Evolutionary conservation across 2,329 filamentous ascomycete genomes (phyloP).

Genomic region (Fusarium protoensiforme): DNA sequence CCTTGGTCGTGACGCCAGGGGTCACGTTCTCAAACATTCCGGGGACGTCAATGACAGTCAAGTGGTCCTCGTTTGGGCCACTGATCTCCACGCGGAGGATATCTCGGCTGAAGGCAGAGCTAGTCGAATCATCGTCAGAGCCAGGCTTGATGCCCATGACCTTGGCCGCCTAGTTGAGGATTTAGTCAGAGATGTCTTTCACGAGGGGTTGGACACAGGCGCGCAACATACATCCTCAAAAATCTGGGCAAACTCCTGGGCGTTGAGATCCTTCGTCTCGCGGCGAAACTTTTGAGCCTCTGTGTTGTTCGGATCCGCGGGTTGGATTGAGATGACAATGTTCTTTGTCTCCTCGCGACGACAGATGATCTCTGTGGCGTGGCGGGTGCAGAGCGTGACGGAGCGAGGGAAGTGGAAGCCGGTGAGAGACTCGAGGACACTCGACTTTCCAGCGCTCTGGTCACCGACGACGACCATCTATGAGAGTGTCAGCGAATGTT

Average conservation of each 20-base stretch:
- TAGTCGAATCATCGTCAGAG: conserved; percentile 15
- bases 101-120: conserved; percentile 58
- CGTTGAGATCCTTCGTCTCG: conserved; percentile 37
- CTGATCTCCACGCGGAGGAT: conserved; percentile 54
- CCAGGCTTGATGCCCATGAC: conserved; percentile 56
- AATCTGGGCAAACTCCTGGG: conserved; percentile 48
- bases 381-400: conserved; percentile 59
- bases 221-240: conserved; percentile 51
- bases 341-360: conserved; percentile 50
- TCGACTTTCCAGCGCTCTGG: conserved; percentile 88
- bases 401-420: conserved; percentile 60
- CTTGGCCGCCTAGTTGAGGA: conserved; percentile 49
- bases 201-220: rapidly evolving
- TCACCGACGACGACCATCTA: conserved; percentile 86
- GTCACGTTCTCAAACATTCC: conserved; percentile 57
- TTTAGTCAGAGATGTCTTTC: background rate
- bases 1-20: conserved; percentile 54
- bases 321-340: conserved; percentile 55
- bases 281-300: conserved; percentile 43
- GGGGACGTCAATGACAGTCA: conserved; percentile 66
- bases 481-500: background rate
- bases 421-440: conserved; percentile 76
- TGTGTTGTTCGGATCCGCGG: conserved; percentile 18
- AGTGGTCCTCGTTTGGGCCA: conserved; percentile 57
- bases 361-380: conserved; percentile 60